A percentile compares a stretch with the other conserved stretches of the same genome.
Evolutionary conservation across 805 yeast genomes (phyloP).

Genomic region (Wickerhamiella bombiphila): DNA sequence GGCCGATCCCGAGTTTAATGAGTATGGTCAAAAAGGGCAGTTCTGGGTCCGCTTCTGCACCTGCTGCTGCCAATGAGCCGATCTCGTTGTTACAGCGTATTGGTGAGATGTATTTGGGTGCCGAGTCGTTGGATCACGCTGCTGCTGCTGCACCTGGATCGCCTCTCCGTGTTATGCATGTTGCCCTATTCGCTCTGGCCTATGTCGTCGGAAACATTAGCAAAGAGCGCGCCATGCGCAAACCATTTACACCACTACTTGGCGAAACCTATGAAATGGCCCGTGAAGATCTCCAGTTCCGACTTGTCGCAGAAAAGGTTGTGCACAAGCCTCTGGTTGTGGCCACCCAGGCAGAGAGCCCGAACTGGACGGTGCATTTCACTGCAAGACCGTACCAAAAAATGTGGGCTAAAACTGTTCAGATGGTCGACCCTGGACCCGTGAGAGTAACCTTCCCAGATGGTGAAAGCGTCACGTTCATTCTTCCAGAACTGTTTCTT

Average conservation of each 20-base stretch:
- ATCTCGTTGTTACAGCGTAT: conserved; percentile 64
- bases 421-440: conserved; percentile 61
- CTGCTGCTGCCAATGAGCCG: conserved; percentile 90
- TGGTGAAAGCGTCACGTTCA: conserved; percentile 65
- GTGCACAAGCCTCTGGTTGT: conserved; percentile 74
- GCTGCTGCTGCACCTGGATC: conserved; percentile 31
- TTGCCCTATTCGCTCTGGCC: conserved; percentile 75
- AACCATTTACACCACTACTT: conserved; percentile 86
- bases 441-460: conserved; percentile 40
- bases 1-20: conserved; percentile 70
- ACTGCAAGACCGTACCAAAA: conserved; percentile 49
- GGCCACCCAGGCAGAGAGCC: conserved; percentile 64
- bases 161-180: conserved; percentile 41
- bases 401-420: conserved; percentile 91
- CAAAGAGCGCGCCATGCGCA: conserved; percentile 62
- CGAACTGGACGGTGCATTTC: conserved; percentile 40
- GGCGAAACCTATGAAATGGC: conserved; percentile 91
- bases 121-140: conserved; percentile 51
- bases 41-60: conserved; percentile 57
- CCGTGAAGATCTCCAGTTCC: conserved; percentile 62
- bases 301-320: conserved; percentile 75
- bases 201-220: conserved; percentile 55
- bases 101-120: conserved; percentile 68
- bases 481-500: conserved; percentile 66
- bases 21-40: conserved; percentile 53